Evolutionary conservation across 805 yeast genomes (phyloP), one percentile per base, ranked within the genome.

Genomic region (Ogataea polymorpha): DNA sequence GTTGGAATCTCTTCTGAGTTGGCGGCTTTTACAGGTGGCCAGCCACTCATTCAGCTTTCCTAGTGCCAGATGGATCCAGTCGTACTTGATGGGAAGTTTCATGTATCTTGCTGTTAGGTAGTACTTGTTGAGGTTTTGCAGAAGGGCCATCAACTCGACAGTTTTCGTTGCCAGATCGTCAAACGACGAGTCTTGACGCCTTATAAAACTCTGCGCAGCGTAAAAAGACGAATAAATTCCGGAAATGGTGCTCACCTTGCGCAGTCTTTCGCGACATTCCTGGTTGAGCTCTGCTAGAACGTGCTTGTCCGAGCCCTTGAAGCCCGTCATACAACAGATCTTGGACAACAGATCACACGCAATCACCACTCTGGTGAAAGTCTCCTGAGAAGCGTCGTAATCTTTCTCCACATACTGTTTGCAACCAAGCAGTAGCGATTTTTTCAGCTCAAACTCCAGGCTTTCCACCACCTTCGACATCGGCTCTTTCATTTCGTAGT

Each of bases 31-130:
- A 29, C 43, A 32, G 17, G 46, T 27, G 1, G 53, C 39, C 12
- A 44, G 32, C 39, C 45, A 41, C 28, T 50, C 54, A 32, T 50
- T 42, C 7, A 50, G 29, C 24, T 46, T 50, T 6, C 51, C 53
- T 8, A 38, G 27, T 5, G 42, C 42, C 3, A 35, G 33, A 35
- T 42, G 48, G n/a, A 50, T 30, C 40, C 46, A 40, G 24, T 49
- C 55, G 15, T 44, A 36, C 21, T 44, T 50, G 23, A 46, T 30
- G 6, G 39, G 32, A 17, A 46, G 18, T 6, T 16, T 31, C 2
- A 45, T 21, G 6, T 29, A 31, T 28, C 32, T 32, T 20, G 46
- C 42, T 14, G 41, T 37, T 11, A 38, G 28, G 23, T 44, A 37
- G 32, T 45, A 46, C 37, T 44, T 41, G 18, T 37, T 28, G n/a